Percentiles rank a stretch among this genome's conserved stretches.
Evolutionary conservation across 805 yeast genomes (phyloP).

Genomic region (Teunomyces aglyptinius): DNA sequence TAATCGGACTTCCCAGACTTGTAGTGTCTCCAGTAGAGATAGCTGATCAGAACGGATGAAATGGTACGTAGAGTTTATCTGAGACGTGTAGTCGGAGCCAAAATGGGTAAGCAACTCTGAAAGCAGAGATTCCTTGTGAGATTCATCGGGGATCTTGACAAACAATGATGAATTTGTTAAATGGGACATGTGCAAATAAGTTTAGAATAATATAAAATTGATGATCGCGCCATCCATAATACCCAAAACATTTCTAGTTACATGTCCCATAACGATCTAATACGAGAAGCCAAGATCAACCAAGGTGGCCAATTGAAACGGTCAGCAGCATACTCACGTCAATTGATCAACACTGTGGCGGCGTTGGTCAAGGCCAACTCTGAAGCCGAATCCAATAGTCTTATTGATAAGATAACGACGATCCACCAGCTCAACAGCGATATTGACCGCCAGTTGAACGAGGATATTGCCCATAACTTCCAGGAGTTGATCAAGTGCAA

Average conservation of each 20-base stretch:
- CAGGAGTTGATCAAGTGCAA: constrained; percentile 14
- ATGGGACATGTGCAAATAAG: constrained; percentile 5
- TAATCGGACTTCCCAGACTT: constrained; percentile 39
- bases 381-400: constrained; percentile 15
- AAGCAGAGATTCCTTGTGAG: background rate
- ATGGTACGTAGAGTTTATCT: constrained; percentile 15
- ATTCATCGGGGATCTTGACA: constrained; percentile 12
- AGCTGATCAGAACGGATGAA: constrained; percentile 11
- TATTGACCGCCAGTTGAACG: constrained; percentile 34
- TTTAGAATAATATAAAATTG: background rate
- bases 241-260: constrained; percentile 5
- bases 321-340: constrained; percentile 26
- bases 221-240: background rate
- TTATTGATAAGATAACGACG: constrained; percentile 33
- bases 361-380: constrained; percentile 28
- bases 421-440: constrained; percentile 38
- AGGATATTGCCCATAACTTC: constrained; percentile 26
- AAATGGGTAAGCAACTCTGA: background rate
- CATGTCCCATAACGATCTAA: constrained; percentile 24
- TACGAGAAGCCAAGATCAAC: constrained; percentile 32
- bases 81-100: constrained; percentile 4
- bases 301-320: constrained; percentile 28
- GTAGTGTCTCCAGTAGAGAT: constrained; percentile 12
- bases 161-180: constrained; percentile 15
- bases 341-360: constrained; percentile 21